A percentile compares a stretch with the other conserved stretches of the same genome.
phyloP scores from a whole-genome alignment of 2,329 filamentous ascomycete species.

The Microdochium nivale region DNA sequence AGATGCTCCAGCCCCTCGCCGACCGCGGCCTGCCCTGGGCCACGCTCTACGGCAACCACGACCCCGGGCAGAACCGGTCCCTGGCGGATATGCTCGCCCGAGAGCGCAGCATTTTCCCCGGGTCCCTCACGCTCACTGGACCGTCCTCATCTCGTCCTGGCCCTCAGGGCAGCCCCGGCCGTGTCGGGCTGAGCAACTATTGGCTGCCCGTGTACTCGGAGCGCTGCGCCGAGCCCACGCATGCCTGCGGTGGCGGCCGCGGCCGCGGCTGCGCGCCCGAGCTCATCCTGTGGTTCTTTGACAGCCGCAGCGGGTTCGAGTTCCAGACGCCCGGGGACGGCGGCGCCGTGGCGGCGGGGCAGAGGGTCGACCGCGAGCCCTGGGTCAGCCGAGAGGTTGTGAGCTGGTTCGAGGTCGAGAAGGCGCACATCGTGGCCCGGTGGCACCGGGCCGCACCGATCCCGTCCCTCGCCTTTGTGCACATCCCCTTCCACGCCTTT shows the following conservation, averaged over 20 bases:
- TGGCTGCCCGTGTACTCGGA: too few relatives aligned
- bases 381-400: too few relatives aligned
- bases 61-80: slow-evolving; percentile 40
- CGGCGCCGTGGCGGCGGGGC: slow-evolving; percentile 9
- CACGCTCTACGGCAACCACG: slow-evolving; percentile 53
- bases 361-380: slow-evolving; percentile 8
- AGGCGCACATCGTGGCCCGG: too few relatives aligned
- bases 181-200: too few relatives aligned
- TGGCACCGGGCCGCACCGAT: too few relatives aligned
- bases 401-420: too few relatives aligned
- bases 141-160: too few relatives aligned
- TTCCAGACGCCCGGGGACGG: slow-evolving; percentile 19
- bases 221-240: too few relatives aligned
- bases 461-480: too few relatives aligned
- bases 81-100: slow-evolving; percentile 17
- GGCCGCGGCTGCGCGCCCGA: slow-evolving; percentile 9
- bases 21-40: slow-evolving; percentile 40
- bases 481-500: too few relatives aligned
- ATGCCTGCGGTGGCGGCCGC: slow-evolving; percentile 4
- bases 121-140: too few relatives aligned
- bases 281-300: slow-evolving; percentile 54
- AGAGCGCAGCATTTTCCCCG: slow-evolving; percentile 8
- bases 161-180: too few relatives aligned
- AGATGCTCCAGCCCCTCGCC: slow-evolving; percentile 38
- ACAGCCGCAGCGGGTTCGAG: slow-evolving; percentile 39